Conservation (phyloP, 1,139 yeast species). For the Hyphopichia pseudoburtonii region DNA sequence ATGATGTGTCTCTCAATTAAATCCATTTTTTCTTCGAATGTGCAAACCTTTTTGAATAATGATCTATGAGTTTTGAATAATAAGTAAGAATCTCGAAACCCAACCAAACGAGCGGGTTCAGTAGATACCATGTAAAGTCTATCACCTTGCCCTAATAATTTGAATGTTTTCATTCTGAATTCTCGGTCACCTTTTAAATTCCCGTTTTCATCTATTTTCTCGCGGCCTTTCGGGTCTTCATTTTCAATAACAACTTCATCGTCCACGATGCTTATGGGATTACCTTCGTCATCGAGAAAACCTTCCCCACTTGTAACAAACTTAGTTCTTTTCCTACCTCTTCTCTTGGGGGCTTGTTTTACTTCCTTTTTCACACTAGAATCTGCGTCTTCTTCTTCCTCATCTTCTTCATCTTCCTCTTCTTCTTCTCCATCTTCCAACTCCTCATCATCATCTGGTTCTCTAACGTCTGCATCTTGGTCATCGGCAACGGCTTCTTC, state of each 20-base stretch:
- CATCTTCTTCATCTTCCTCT: constrained; percentile 17
- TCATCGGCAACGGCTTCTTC: constrained; percentile 18
- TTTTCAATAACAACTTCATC: constrained; percentile 79
- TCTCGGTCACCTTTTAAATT: constrained; percentile 71
- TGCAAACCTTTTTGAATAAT: constrained; percentile 71
- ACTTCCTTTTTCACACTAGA: constrained; percentile 13
- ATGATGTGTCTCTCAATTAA: constrained; percentile 78
- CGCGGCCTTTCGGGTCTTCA: constrained; percentile 77
- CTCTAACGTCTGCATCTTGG: constrained; percentile 20
- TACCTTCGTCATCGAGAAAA: constrained; percentile 50
- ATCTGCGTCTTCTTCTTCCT: constrained; percentile 15
- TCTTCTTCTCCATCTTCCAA: constrained; percentile 23
- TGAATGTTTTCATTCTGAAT: constrained; percentile 80
- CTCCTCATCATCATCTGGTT: constrained; percentile 24
- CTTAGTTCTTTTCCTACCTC: constrained; percentile 49
- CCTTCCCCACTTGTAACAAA: constrained; percentile 38
- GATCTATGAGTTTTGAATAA: constrained; percentile 81
- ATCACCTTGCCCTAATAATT: constrained; percentile 70
- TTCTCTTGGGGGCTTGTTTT: constrained; percentile 30
- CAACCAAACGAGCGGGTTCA: constrained; percentile 93
- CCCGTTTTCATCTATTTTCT: constrained; percentile 70
- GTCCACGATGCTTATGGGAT: constrained; percentile 55
- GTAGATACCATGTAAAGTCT: constrained; percentile 86
- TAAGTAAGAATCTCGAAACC: constrained; percentile 89
- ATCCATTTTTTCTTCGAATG: constrained; percentile 79